phyloP scores from a whole-genome alignment of 176 grass and related monocot genomes.

The Bothriochloa decipiens region DNA sequence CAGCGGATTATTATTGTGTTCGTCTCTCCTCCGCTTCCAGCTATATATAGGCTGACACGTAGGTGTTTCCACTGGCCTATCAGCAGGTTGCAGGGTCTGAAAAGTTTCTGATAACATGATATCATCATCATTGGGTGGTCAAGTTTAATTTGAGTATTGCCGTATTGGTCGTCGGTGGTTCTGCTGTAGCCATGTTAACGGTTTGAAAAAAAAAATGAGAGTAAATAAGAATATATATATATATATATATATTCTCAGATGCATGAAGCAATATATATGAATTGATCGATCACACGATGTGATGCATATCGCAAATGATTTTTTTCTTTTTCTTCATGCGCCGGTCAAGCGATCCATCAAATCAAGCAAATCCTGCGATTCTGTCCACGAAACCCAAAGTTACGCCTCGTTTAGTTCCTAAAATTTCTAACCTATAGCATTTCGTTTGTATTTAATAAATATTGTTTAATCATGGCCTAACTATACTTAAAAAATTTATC shows the following conservation, averaged over 20 bases:
- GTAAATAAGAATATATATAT: too few relatives aligned
- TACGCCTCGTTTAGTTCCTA: too few relatives aligned
- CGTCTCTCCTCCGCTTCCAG: neutral
- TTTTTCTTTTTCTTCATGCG: neutral
- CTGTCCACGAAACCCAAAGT: constrained; percentile 22
- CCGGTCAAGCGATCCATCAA: neutral
- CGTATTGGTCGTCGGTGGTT: neutral
- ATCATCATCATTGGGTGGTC: neutral
- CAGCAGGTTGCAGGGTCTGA: neutral
- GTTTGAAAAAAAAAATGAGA: neutral
- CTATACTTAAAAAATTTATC: too few relatives aligned
- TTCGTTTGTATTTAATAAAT: too few relatives aligned
- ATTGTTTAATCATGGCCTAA: too few relatives aligned
- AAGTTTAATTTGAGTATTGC: neutral
- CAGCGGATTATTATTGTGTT: too few relatives aligned
- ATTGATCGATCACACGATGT: neutral
- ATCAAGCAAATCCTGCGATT: constrained; percentile 15
- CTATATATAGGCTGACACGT: neutral
- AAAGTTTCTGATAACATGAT: neutral
- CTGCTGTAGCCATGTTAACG: constrained; percentile 13
- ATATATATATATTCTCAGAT: neutral
- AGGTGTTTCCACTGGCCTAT: neutral
- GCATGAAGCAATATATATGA: neutral
- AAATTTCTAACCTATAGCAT: too few relatives aligned
- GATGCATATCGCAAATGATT: neutral